Evolutionary conservation across 2,329 filamentous ascomycete genomes (phyloP).

Genomic region (Penicillium sp.): DNA sequence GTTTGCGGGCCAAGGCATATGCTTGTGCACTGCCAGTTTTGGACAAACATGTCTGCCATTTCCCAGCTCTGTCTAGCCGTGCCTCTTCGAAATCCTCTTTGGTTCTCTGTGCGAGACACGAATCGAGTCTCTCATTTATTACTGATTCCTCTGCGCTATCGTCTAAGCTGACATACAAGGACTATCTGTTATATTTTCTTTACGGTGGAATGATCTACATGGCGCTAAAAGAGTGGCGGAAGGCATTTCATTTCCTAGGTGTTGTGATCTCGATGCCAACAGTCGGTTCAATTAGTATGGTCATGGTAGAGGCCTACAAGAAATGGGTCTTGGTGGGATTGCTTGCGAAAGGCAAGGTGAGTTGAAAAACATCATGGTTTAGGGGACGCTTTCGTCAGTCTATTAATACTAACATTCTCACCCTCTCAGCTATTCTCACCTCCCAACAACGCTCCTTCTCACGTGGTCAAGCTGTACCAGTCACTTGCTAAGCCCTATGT

Average conservation of each 20-base stretch:
- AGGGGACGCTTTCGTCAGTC: neutral
- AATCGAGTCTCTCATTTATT: constrained; percentile 35
- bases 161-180: constrained; percentile 39
- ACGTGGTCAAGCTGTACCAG: constrained; percentile 57
- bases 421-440: constrained; percentile 27
- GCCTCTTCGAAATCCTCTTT: constrained; percentile 22
- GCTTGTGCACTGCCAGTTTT: constrained; percentile 41
- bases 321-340: constrained; percentile 82
- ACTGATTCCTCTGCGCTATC: constrained; percentile 40
- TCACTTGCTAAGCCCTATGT: constrained; percentile 68
- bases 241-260: constrained; percentile 62
- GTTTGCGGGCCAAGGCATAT: constrained; percentile 43
- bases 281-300: constrained; percentile 63
- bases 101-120: constrained; percentile 31
- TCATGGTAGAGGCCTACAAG: constrained; percentile 88
- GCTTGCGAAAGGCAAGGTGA: constrained; percentile 64
- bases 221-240: constrained; percentile 59
- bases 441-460: constrained; percentile 56
- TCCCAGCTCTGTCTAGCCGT: constrained; percentile 33
- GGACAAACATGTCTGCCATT: constrained; percentile 42
- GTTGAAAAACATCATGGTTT: constrained; percentile 13
- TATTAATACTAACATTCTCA: neutral
- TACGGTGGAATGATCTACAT: constrained; percentile 65
- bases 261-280: constrained; percentile 67
- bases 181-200: constrained; percentile 64